A percentile compares a stretch with the other conserved stretches of the same genome.
phyloP scores from a whole-genome alignment of 2,329 filamentous ascomycete species.

The Apiospora pterosperma region DNA sequence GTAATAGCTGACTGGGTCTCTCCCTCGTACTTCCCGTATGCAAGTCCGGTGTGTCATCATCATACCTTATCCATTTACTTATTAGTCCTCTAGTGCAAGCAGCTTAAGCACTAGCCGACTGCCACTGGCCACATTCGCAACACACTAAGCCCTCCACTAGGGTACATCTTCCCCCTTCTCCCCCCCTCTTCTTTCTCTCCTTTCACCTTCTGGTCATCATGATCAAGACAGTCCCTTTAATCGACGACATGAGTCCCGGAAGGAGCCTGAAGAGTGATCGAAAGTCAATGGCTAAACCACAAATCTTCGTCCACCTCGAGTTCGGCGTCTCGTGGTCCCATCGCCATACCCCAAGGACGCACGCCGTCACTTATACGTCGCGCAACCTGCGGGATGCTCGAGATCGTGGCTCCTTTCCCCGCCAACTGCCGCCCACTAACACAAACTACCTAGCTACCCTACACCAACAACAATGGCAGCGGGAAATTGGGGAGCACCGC shows the following conservation, averaged over 20 bases:
- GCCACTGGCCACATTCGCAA: background rate
- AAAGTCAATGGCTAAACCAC: constrained; percentile 22
- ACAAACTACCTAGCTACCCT: constrained; percentile 38
- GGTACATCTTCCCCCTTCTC: background rate
- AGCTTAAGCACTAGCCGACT: constrained; percentile 7
- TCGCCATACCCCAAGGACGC: constrained; percentile 39
- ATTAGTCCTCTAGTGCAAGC: background rate
- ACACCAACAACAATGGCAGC: constrained; percentile 25
- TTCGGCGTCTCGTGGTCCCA: constrained; percentile 49
- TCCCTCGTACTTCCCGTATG: background rate
- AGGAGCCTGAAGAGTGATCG: background rate
- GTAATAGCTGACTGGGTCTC: background rate
- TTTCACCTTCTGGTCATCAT: background rate
- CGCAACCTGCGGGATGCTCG: constrained; percentile 37
- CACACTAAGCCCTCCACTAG: background rate
- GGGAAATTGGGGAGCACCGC: constrained; percentile 13
- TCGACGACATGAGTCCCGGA: background rate
- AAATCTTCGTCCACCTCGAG: constrained; percentile 49
- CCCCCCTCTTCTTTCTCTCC: background rate
- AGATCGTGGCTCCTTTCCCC: constrained; percentile 39
- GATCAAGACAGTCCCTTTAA: background rate
- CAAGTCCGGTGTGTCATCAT: background rate
- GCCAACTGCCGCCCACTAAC: constrained; percentile 41
- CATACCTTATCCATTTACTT: background rate
- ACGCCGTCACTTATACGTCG: constrained; percentile 45